Conservation (phyloP, 345 rosid genomes). For the Clarkia xantiana region DNA sequence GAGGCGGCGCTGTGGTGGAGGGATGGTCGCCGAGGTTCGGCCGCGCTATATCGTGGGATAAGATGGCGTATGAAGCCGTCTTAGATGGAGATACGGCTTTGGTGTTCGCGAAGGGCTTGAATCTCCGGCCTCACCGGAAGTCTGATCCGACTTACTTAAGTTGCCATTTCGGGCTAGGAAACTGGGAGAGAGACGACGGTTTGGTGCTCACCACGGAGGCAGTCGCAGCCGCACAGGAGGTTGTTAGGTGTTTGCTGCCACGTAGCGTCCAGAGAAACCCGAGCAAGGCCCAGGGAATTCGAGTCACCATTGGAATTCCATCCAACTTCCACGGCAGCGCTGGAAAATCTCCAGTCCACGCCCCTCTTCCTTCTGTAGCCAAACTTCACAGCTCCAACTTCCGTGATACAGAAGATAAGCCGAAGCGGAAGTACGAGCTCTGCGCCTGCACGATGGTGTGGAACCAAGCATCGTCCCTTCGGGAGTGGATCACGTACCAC, state of each 20-base stretch:
- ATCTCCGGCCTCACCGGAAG: slow-evolving; percentile 64
- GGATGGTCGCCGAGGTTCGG: slow-evolving; percentile 14
- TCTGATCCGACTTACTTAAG: slow-evolving; percentile 49
- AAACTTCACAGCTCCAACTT: slow-evolving; percentile 20
- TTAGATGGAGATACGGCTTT: slow-evolving; percentile 55
- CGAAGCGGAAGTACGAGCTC: slow-evolving; percentile 41
- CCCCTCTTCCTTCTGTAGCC: slow-evolving; percentile 49
- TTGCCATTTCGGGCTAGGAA: slow-evolving; percentile 51
- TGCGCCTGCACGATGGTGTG: slow-evolving; percentile 91
- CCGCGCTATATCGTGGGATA: slow-evolving; percentile 51
- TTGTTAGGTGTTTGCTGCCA: slow-evolving; percentile 70
- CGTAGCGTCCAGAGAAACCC: slow-evolving; percentile 35
- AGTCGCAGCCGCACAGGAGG: slow-evolving; percentile 78
- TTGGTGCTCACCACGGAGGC: slow-evolving; percentile 40
- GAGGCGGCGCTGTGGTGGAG: slow-evolving; percentile 17
- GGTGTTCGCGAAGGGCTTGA: slow-evolving; percentile 79
- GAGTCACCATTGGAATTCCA: slow-evolving; percentile 25
- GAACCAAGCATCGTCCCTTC: slow-evolving; percentile 73
- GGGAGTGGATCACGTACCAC: slow-evolving; percentile 85
- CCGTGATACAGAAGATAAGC: not conserved
- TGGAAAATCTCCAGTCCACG: slow-evolving; percentile 9
- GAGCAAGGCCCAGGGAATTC: slow-evolving; percentile 36
- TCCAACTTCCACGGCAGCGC: slow-evolving; percentile 6
- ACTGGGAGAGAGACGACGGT: slow-evolving; percentile 24
- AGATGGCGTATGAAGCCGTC: slow-evolving; percentile 58